Percentiles rank a stretch among this genome's conserved stretches.
These are phyloP conservation scores for Toxoplasma gondii DNA, from an alignment of 169 alveolate species.

Conservation along the genomic window DNA sequence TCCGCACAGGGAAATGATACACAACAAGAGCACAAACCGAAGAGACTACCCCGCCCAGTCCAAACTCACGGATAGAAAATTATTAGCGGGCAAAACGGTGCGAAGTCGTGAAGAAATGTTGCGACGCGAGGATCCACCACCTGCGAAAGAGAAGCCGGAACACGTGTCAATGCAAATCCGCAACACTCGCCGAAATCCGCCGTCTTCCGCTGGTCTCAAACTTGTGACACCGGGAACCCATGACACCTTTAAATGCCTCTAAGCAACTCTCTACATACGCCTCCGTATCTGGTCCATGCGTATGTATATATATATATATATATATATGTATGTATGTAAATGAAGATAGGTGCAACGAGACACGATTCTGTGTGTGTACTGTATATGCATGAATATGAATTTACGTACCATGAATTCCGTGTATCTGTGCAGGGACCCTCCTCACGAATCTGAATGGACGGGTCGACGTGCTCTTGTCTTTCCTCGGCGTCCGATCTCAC, in stretches of 20 bases:
- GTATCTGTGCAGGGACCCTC: neutral
- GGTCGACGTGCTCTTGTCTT: neutral
- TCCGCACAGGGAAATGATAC: too few relatives aligned
- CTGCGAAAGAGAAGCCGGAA: neutral
- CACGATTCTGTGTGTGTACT: neutral
- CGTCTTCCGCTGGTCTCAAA: too few relatives aligned
- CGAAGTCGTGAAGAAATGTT: neutral
- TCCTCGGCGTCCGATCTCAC: neutral
- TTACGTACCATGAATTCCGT: too few relatives aligned
- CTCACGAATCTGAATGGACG: neutral
- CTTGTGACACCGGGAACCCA: neutral
- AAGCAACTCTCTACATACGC: neutral
- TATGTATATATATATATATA: neutral
- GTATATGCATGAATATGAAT: neutral
- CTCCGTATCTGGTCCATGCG: neutral
- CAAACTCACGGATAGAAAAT: conserved; percentile 2
- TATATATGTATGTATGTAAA: neutral
- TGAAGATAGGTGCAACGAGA: neutral
- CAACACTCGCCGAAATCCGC: too few relatives aligned
- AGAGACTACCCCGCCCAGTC: too few relatives aligned
- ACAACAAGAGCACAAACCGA: too few relatives aligned
- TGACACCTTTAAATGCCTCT: neutral
- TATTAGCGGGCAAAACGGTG: neutral
- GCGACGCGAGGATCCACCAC: neutral
- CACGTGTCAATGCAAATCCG: neutral